Conservation (phyloP, 768 basidiomycete genomes). For the Omphalotus guepiniiformis region DNA sequence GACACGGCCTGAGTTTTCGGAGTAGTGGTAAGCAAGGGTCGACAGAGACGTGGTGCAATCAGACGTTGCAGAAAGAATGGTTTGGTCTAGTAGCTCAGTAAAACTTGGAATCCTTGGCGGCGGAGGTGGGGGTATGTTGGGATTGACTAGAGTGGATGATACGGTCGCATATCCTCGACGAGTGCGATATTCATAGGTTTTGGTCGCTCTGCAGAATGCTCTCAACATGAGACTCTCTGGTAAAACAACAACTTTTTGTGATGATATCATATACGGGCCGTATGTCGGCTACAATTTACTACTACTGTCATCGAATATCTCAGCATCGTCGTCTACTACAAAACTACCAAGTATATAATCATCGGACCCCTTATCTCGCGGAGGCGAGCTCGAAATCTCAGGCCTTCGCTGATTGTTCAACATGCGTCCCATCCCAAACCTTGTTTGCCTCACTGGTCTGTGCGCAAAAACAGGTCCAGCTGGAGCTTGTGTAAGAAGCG, state of each 20-base stretch:
- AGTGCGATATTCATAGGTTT: too few species aligned
- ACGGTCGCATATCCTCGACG: conserved; percentile 1
- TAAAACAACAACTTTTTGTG: too few species aligned
- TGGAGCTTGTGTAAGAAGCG: conserved; percentile 69
- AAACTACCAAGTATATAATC: conserved; percentile 75
- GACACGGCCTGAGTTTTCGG: conserved; percentile 36
- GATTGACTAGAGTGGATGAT: background rate
- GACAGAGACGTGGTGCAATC: background rate
- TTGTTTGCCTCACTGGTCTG: conserved; percentile 42
- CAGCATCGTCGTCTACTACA: conserved; percentile 74
- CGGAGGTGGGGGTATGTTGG: background rate
- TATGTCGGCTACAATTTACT: background rate
- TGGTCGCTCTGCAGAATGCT: too few species aligned
- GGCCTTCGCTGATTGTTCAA: conserved; percentile 20
- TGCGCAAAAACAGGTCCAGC: conserved; percentile 50
- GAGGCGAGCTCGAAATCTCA: conserved; percentile 58
- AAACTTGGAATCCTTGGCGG: background rate
- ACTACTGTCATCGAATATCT: conserved; percentile 41
- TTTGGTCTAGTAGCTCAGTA: background rate
- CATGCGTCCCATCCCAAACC: conserved; percentile 30
- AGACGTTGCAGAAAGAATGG: background rate
- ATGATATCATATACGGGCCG: too few species aligned
- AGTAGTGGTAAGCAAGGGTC: conserved; percentile 39
- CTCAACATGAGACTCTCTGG: too few species aligned
- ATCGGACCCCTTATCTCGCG: conserved; percentile 48